These are phyloP conservation scores for Chamaecrista fasciculata DNA, from an alignment of 306 rosid genomes.

Conservation along the genomic window DNA sequence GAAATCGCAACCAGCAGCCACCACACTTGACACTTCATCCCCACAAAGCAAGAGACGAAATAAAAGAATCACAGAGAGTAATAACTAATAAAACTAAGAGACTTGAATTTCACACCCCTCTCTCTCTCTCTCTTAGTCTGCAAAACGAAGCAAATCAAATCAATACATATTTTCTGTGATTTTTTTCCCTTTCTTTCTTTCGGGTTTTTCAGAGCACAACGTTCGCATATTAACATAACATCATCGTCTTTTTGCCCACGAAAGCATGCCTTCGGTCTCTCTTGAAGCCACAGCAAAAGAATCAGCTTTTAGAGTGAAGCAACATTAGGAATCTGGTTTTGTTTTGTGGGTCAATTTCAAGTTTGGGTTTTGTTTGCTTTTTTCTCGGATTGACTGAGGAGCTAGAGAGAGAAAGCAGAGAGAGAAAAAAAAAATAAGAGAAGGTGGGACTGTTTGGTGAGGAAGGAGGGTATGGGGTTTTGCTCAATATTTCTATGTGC, in stretches of 20 bases:
- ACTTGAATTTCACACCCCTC: conserved; percentile 26
- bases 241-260: conserved; percentile 3
- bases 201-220: conserved; percentile 36
- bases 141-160: conserved; percentile 1
- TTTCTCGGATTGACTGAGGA: conserved; percentile 21
- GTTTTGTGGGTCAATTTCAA: conserved; percentile 39
- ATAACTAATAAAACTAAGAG: too few species aligned
- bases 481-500: conserved; percentile 65
- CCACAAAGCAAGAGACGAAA: background rate
- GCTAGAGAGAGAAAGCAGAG: too few species aligned
- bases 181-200: too few species aligned
- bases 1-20: conserved; percentile 39
- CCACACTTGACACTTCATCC: conserved; percentile 17
- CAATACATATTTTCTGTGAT: background rate
- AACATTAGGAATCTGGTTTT: conserved; percentile 28
- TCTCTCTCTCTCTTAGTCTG: too few species aligned
- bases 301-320: conserved; percentile 23
- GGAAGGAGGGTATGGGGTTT: conserved; percentile 55
- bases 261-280: conserved; percentile 31
- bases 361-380: conserved; percentile 32
- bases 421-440: background rate
- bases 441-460: conserved; percentile 32
- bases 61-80: background rate
- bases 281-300: conserved; percentile 16
- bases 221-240: conserved; percentile 30